phyloP scores from a whole-genome alignment of 192 early-diverging fungal species.

The Diversispora epigaea region DNA sequence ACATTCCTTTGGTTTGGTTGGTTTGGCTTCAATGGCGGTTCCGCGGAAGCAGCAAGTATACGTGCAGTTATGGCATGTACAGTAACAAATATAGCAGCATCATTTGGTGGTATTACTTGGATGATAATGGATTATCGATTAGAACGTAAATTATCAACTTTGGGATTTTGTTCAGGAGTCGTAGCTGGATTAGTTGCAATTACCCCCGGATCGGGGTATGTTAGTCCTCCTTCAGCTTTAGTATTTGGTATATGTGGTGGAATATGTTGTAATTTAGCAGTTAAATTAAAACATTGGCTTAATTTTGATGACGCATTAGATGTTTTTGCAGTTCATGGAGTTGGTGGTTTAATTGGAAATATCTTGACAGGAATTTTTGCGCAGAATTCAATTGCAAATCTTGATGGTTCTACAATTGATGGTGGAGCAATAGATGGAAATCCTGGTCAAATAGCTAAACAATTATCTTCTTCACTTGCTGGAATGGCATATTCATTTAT shows the following conservation, averaged over 20 bases:
- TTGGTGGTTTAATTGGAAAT: slow-evolving; percentile 70
- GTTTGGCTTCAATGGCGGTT: slow-evolving; percentile 79
- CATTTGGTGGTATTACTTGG: slow-evolving; percentile 62
- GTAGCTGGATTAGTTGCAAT: slow-evolving; percentile 77
- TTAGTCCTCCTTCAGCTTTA: slow-evolving; percentile 73
- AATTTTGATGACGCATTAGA: slow-evolving; percentile 70
- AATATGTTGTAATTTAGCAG: slow-evolving; percentile 54
- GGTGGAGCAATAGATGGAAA: slow-evolving; percentile 69
- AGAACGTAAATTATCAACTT: slow-evolving; percentile 60
- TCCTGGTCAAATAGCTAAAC: slow-evolving; percentile 65
- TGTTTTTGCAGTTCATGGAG: slow-evolving; percentile 69
- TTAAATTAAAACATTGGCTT: slow-evolving; percentile 50
- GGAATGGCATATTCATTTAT: slow-evolving; percentile 65
- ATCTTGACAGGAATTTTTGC: slow-evolving; percentile 79
- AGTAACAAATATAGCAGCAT: slow-evolving; percentile 65
- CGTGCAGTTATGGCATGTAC: slow-evolving; percentile 65
- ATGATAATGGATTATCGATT: slow-evolving; percentile 58
- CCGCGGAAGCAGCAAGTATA: slow-evolving; percentile 51
- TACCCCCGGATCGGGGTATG: slow-evolving; percentile 84
- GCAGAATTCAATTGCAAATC: slow-evolving; percentile 56
- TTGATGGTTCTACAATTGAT: slow-evolving; percentile 52
- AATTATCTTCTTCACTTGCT: slow-evolving; percentile 63
- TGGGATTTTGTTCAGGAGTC: slow-evolving; percentile 76
- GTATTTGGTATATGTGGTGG: slow-evolving; percentile 62
- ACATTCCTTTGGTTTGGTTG: slow-evolving; percentile 78